Conservation (phyloP, 2,329 filamentous ascomycete species). For the Triangularia verruculosa region DNA sequence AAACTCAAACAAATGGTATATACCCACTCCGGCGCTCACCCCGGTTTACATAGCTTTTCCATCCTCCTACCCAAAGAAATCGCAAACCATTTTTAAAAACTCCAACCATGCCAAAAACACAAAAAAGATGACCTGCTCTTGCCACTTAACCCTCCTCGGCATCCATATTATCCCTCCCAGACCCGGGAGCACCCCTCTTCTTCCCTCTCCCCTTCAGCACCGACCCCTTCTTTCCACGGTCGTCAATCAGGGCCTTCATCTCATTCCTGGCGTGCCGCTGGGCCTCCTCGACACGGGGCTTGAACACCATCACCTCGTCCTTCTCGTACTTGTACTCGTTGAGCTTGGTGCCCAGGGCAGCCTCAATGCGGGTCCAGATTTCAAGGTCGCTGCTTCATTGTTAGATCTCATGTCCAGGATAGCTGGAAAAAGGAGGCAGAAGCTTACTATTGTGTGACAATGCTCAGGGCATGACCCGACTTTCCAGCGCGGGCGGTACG, state of each 20-base stretch:
- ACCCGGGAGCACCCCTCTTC: constrained; percentile 40
- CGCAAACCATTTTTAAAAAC: not conserved
- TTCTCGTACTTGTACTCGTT: constrained; percentile 61
- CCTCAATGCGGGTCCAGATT: constrained; percentile 78
- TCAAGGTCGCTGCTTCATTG: constrained; percentile 23
- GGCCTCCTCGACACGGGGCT: constrained; percentile 74
- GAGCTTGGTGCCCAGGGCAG: constrained; percentile 65
- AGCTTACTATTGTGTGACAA: constrained; percentile 73
- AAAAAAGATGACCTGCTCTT: too few relatives aligned
- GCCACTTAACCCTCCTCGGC: constrained; percentile 61
- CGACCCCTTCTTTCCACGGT: constrained; percentile 55
- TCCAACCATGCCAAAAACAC: not conserved
- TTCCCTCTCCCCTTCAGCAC: constrained; percentile 38
- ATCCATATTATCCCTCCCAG: constrained; percentile 65
- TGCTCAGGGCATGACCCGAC: constrained; percentile 72
- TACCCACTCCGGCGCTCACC: constrained; percentile 4
- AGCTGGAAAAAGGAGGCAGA: not conserved
- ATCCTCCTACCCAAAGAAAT: not conserved
- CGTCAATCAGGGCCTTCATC: constrained; percentile 77
- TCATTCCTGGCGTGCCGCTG: constrained; percentile 75
- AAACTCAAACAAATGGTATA: constrained; percentile 2
- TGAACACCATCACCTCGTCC: constrained; percentile 83
- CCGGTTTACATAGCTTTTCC: not conserved
- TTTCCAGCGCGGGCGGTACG: constrained; percentile 86
- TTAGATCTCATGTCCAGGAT: constrained; percentile 3